Evolutionary conservation across 176 grass and related monocot genomes (phyloP).

Genomic region (Oryza nivara): DNA sequence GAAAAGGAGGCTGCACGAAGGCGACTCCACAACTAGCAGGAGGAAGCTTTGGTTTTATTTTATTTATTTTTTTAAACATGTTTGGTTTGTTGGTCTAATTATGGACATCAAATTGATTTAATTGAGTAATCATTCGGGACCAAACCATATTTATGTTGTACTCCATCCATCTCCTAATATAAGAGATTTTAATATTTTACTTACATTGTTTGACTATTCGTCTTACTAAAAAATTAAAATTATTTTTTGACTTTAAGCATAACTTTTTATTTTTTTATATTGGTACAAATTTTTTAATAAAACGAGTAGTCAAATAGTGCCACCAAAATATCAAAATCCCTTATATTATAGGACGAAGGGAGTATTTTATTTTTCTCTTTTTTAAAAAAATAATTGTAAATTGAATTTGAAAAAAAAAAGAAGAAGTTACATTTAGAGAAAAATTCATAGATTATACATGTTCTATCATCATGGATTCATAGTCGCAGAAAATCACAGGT

Average conservation of each 20-base stretch:
- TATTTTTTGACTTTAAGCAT: no score
- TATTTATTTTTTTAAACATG: background rate
- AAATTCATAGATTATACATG: background rate
- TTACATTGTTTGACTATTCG: no score
- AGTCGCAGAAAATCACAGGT: no score
- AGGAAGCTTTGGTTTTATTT: slow-evolving; percentile 17
- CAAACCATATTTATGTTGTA: background rate
- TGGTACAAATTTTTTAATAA: no score
- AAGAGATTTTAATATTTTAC: no score
- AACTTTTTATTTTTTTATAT: no score
- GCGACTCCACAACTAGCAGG: slow-evolving; percentile 41
- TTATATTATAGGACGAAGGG: no score
- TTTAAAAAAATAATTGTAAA: background rate
- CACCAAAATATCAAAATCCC: no score
- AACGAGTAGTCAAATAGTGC: no score
- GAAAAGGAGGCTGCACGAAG: slow-evolving; percentile 50
- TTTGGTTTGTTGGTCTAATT: slow-evolving; percentile 34
- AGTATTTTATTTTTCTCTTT: background rate
- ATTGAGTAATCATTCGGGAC: slow-evolving; percentile 14
- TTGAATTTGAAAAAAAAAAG: background rate
- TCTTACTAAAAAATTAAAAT: no score
- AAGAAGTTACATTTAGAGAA: background rate
- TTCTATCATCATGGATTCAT: no score
- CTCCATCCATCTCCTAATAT: no score
- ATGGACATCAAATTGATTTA: slow-evolving; percentile 22